phyloP scores from a whole-genome alignment of 148 eudicot genomes.

The Silene latifolia region DNA sequence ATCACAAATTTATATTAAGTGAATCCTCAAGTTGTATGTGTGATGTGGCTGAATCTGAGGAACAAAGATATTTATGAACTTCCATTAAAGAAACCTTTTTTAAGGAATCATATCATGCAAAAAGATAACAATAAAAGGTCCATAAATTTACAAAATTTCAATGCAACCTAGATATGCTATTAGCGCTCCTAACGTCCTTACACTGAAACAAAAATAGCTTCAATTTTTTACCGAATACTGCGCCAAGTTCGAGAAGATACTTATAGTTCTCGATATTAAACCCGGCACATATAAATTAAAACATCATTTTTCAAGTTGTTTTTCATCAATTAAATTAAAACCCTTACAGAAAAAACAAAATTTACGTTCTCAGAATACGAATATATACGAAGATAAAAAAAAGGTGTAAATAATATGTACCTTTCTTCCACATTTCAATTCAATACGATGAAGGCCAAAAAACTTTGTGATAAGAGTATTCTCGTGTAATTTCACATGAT shows the following conservation, averaged over 20 bases:
- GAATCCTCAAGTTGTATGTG: neutral
- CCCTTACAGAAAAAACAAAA: neutral
- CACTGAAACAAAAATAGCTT: neutral
- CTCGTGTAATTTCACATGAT: slow-evolving; percentile 50
- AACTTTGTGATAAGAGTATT: slow-evolving; percentile 87
- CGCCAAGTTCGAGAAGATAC: neutral
- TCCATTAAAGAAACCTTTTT: neutral
- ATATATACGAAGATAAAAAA: slow-evolving; percentile 2
- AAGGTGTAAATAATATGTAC: slow-evolving; percentile 27
- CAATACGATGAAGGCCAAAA: slow-evolving; percentile 81
- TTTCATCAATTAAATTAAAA: neutral
- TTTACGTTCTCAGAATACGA: neutral
- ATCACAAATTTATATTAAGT: neutral
- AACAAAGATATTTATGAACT: neutral
- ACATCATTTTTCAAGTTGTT: neutral
- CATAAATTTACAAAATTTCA: neutral
- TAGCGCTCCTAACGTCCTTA: neutral
- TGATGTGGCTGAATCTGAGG: neutral
- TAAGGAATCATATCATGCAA: neutral
- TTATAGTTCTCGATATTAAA: neutral
- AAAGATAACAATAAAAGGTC: neutral
- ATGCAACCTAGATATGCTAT: neutral
- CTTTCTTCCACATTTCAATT: slow-evolving; percentile 62
- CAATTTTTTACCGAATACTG: neutral
- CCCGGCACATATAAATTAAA: neutral